Evolutionary conservation across 768 basidiomycete genomes (phyloP).

Genomic region (Mycena rosella): DNA sequence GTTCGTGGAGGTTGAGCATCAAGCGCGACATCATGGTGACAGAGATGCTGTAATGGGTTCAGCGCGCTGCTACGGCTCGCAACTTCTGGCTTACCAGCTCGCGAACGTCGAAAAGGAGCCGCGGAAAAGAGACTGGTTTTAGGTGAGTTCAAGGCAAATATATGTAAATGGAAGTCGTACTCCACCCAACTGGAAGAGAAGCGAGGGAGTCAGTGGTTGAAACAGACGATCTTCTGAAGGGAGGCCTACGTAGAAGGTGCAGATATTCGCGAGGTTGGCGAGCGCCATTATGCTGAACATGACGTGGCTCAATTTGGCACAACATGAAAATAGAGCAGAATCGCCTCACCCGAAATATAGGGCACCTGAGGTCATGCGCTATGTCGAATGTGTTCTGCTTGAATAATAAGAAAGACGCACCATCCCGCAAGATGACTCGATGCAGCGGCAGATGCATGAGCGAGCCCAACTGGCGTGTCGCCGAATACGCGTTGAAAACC

Average conservation of each 20-base stretch:
- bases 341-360: slow-evolving; percentile 19
- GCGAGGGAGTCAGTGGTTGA: neutral
- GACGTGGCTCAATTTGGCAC: too few species aligned
- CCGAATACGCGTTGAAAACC: slow-evolving; percentile 29
- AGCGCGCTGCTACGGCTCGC: too few species aligned
- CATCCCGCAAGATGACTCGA: neutral
- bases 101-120: slow-evolving; percentile 21
- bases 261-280: slow-evolving; percentile 12
- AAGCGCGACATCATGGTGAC: slow-evolving; percentile 8
- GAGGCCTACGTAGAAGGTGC: neutral
- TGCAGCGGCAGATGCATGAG: neutral
- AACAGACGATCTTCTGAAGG: neutral
- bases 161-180: neutral
- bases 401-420: neutral
- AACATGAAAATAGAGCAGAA: neutral
- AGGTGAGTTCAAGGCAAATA: too few species aligned
- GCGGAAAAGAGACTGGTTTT: neutral
- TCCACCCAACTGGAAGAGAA: neutral
- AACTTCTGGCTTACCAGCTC: slow-evolving; percentile 3
- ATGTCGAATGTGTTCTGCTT: too few species aligned
- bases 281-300: neutral
- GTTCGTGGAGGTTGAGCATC: slow-evolving; percentile 19
- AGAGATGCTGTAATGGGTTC: slow-evolving; percentile 1
- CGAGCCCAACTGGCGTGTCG: neutral
- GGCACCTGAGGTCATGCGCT: neutral